A percentile compares a stretch with the other conserved stretches of the same genome.
These are phyloP conservation scores for Wickerhamomyces mucosus DNA, from an alignment of 805 yeast genomes.

Conservation along the genomic window DNA sequence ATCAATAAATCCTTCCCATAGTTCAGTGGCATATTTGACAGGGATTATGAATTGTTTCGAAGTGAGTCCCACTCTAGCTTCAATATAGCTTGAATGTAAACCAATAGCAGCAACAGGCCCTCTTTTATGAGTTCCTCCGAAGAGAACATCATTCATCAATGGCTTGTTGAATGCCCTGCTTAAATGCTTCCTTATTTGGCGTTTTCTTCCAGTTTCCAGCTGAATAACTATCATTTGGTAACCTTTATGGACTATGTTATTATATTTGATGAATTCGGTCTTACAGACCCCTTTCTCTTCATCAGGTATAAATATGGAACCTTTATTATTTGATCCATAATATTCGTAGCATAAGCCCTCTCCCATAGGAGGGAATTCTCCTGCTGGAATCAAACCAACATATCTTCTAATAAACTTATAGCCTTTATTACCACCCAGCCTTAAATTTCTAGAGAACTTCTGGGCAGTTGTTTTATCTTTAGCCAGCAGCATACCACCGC, in stretches of 20 bases:
- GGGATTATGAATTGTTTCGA: conserved; percentile 6
- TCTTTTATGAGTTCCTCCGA: conserved; percentile 13
- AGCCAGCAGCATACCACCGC: conserved; percentile 32
- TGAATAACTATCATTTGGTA: conserved; percentile 21
- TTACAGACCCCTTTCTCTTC: conserved; percentile 2
- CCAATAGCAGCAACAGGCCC: conserved; percentile 18
- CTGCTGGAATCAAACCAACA: conserved; percentile 18
- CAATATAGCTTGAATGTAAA: conserved; percentile 27
- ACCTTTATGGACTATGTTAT: conserved; percentile 6
- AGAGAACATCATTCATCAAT: conserved; percentile 22
- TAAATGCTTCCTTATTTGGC: conserved; percentile 29
- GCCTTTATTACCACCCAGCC: conserved; percentile 28
- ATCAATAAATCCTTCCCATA: conserved; percentile 22
- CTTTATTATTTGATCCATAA: neutral
- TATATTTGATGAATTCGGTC: conserved; percentile 10
- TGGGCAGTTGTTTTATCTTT: conserved; percentile 23
- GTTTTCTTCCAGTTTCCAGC: conserved; percentile 30
- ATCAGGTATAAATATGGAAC: neutral
- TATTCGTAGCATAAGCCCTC: neutral
- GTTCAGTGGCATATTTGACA: conserved; percentile 5
- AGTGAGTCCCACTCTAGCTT: conserved; percentile 22
- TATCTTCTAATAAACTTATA: conserved; percentile 25
- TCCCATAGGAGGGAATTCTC: neutral
- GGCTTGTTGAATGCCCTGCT: conserved; percentile 17
- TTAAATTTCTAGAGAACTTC: conserved; percentile 23